Evolutionary conservation across 1,284 basidiomycete species (phyloP), one percentile per base, ranked within the genome.

Genomic region (Anthracocystis walkeri): DNA sequence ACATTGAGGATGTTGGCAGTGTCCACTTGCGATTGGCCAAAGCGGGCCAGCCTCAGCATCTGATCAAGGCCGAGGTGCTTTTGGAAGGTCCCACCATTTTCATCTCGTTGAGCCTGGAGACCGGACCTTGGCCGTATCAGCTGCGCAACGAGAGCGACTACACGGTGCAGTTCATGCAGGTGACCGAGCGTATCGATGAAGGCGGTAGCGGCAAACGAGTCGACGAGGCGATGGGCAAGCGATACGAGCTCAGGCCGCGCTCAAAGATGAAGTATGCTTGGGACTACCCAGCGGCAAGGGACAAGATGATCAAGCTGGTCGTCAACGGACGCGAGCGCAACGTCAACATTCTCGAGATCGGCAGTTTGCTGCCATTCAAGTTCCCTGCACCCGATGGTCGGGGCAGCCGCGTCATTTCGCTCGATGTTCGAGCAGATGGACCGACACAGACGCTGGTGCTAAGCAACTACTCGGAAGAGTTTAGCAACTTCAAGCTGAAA

Each of bases 301-400:
- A 92, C 80, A 99, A 97, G 87, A 91, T 91, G 76, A 88, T 99
- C 44, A 86, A 90, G 56, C 87, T 99, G 16, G 74, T 84, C 40
- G 86, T 86, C 16, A 89, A 91, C 59, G 91, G 91, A 49, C 89
- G 89, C 18, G 89, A 90, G n/a, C 89, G 93, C 42, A 87, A 89
- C 25, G 88, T 99, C 58, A 97, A 99, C 83, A 91, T 97, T 66
- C 92, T 97, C 90, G 97, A 98, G 86, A 99, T 99, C 48, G 97
- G 97, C 51, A 90, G 93, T 69, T 89, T 97, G 41, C 87, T 94
- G 14, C 97, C 97, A 0, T 95, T 97, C 88, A 93, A 90, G 85
- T 92, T 98, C 84, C 74, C 81, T 0, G 54, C 23, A 16, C 46
- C 45, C 49, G 73, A 77, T 56, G 80, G 69, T 18, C 60, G 74